These are phyloP conservation scores for Aureobasidium musti DNA, from an alignment of 2,329 filamentous ascomycete species.

Conservation along the genomic window DNA sequence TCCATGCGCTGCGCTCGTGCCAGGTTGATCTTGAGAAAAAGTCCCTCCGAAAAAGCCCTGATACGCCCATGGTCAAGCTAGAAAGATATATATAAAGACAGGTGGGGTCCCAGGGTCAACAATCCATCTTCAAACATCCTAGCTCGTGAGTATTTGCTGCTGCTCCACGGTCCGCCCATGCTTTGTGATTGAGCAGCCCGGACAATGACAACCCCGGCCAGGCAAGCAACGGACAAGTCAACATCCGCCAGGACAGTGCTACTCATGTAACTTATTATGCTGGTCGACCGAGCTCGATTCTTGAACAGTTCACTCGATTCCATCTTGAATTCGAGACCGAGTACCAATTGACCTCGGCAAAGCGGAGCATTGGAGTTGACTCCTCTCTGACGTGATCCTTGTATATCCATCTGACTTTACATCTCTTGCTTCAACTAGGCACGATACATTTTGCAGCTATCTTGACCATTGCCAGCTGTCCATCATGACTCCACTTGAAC, in stretches of 20 bases:
- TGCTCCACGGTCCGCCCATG: neutral
- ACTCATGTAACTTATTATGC: neutral
- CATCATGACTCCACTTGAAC: slow-evolving; percentile 34
- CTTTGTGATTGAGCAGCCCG: neutral
- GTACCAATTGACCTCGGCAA: neutral
- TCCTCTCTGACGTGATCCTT: slow-evolving; percentile 3
- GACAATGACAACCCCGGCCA: neutral
- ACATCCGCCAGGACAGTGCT: neutral
- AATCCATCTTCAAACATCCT: neutral
- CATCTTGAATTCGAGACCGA: neutral
- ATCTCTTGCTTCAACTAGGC: neutral
- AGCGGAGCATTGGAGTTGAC: slow-evolving; percentile 2
- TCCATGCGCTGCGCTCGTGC: slow-evolving; percentile 16
- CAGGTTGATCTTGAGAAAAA: slow-evolving; percentile 2
- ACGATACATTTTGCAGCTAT: neutral
- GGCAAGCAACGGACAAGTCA: neutral
- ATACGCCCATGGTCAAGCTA: neutral
- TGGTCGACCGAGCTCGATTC: neutral
- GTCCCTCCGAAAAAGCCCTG: slow-evolving; percentile 2
- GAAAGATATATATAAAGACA: neutral
- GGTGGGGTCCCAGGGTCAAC: neutral
- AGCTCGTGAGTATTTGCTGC: neutral
- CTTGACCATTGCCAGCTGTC: neutral
- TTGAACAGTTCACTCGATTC: neutral
- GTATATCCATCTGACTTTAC: neutral